Evolutionary conservation across 2,329 filamentous ascomycete genomes (phyloP), one percentile per base, ranked within the genome.

Genomic region (Cercospora sp.): DNA sequence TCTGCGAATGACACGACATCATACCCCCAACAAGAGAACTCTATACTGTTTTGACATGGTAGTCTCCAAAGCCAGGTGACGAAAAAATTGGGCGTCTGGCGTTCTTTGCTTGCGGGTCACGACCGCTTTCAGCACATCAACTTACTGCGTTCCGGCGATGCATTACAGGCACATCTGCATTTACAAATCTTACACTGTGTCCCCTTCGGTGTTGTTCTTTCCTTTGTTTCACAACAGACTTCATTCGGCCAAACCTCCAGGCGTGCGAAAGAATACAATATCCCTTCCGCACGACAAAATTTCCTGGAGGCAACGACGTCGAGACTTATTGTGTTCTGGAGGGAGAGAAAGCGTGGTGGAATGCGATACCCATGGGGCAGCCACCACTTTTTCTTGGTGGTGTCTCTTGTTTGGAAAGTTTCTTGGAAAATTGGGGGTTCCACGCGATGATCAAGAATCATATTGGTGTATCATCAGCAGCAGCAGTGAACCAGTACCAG

Each of bases 101-200:
- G 42, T 53, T 33, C 28, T 36, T 10, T 13, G 16, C 42, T 63
- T 45, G 60, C 60, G 42, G 60, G 33, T 63, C 20, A 31, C 28
- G 42, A 18, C 60, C 60, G 60, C 39, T 31, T 28, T 51, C 31
- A 30, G 51, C 60, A 53, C 20, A 48, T 51, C 39, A 20, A 51
- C 20, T 55, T 23, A 53, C 60, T 63, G 60, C 60, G 60, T 63
- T 63, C 18, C 18, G 60, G 60, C 60, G 60, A 63, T 63, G 60
- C 60, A 63, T 63, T 51, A 30, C 60, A 63, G 60, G 60, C 60
- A 53, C 26, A 63, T 23, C 20, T 63, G 60, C 60, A 63, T 63
- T 63, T 63, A 53, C 42, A 53, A 18, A 48, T 12, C 4, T 48
- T 48, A 42, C 45, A 23, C 45, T 48, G 45, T 13, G 8, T 48